Base-by-base conservation (phyloP, 345 rosid species). In the Salix caprea region DNA sequence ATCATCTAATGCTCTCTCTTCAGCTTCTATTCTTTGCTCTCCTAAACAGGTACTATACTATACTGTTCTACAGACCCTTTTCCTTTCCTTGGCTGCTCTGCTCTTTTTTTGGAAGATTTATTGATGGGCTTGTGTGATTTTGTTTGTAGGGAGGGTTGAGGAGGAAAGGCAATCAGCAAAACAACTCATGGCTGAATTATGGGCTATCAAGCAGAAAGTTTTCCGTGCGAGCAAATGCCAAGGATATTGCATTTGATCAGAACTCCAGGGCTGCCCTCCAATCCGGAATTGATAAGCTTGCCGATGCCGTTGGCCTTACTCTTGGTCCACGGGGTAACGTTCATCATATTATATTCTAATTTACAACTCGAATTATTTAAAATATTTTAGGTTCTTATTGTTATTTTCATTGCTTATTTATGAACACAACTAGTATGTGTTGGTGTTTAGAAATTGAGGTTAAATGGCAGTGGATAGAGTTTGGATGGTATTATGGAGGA, bases 311-410 rank as follows among this genome's bases (percentile, higher is more conserved):
- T 40, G 98, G 86, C 50, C 94, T 96, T 67, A 96, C 98, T 68
- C 98, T 96, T 46, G 99, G 99, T 26, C 99, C 99, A 10, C 88
- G 98, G 86, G 99, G 98, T 96, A 88, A 65, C 26, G 10, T 50
- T 54, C 28, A 19, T 12, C n/a, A 58, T 23, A 21, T 39, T 37
- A 21, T 21, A 19, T 15, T 37, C 13, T 42, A 42, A 42, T 42
- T 11, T 42, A 42, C 46, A 42, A 42, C 46, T 42, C 46, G 46
- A 42, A 42, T 42, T 42, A 42, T 42, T 42, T 42, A 42, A 42
- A 10, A 42, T 4, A 42, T 2, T 42, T 42, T 42, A 42, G 46
- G 46, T 42, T 58, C 28, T 23, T 58, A 12, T 58, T 58, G 10
- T 23, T 10, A 23, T 9, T 56, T 56, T 58, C 28, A 58, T 8